phyloP scores from a whole-genome alignment of 1,139 yeast genomes.

The Nadsonia commutata region DNA sequence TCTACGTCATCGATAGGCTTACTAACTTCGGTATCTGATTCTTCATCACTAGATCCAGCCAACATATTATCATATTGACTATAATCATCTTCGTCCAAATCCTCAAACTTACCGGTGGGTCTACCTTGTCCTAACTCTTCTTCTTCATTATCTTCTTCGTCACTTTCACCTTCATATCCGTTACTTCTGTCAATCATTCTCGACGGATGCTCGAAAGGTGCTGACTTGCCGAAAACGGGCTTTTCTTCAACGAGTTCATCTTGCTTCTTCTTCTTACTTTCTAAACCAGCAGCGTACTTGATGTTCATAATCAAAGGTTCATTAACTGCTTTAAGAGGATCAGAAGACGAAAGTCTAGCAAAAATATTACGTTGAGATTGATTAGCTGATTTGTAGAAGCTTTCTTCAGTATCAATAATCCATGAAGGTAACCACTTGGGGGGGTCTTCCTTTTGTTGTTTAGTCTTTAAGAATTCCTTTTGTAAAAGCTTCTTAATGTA shows the following conservation, averaged over 20 bases:
- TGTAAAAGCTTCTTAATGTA: conserved; percentile 2
- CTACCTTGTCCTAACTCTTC: conserved; percentile 62
- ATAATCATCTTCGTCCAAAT: background rate
- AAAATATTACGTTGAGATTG: conserved; percentile 2
- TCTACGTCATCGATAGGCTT: conserved; percentile 38
- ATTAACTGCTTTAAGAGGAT: conserved; percentile 2
- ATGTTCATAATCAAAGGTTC: conserved; percentile 2
- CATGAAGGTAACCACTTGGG: conserved; percentile 5
- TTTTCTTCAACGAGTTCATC: conserved; percentile 8
- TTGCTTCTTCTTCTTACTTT: background rate
- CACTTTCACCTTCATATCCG: conserved; percentile 2
- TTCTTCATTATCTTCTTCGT: conserved; percentile 35
- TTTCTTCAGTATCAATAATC: background rate
- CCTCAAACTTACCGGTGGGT: conserved; percentile 41
- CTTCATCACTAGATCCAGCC: conserved; percentile 21
- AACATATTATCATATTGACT: background rate
- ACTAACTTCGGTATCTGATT: conserved; percentile 32
- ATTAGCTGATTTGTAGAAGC: conserved; percentile 1
- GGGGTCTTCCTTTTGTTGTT: conserved; percentile 1
- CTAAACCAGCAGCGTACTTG: conserved; percentile 1
- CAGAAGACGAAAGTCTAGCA: conserved; percentile 3
- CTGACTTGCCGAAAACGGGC: conserved; percentile 17
- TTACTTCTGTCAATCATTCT: conserved; percentile 14
- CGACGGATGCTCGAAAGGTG: conserved; percentile 28
- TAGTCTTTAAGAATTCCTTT: conserved; percentile 2